Conservation (phyloP, 768 basidiomycete species). For the Rhodotorula toruloides region DNA sequence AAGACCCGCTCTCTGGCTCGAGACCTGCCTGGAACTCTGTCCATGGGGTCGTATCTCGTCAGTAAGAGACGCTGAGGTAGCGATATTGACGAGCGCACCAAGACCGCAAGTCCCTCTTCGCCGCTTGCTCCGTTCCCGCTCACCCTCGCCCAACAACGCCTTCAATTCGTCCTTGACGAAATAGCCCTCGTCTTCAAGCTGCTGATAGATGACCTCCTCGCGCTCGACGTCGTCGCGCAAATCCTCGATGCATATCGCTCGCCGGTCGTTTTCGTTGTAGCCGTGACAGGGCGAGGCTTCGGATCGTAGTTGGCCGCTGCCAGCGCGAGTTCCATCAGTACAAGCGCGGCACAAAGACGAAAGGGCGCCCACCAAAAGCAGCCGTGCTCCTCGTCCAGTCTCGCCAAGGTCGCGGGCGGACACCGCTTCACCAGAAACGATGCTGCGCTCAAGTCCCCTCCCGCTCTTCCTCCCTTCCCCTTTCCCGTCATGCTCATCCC, state of each 20-base stretch:
- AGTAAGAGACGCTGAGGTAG: not conserved
- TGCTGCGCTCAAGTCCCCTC: no score
- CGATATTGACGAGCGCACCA: not conserved
- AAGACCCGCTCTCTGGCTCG: not conserved
- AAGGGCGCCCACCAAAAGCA: conserved; percentile 20
- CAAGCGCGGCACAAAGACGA: no score
- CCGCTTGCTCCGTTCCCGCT: not conserved
- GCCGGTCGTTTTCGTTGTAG: conserved; percentile 26
- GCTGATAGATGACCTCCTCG: not conserved
- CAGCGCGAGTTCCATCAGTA: no score
- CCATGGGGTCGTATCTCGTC: accelerated
- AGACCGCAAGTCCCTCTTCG: conserved; percentile 22
- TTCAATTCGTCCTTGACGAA: not conserved
- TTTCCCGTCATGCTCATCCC: not conserved
- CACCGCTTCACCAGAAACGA: conserved; percentile 13
- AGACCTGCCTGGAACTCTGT: conserved; percentile 14
- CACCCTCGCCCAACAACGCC: not conserved
- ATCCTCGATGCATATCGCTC: conserved; percentile 26
- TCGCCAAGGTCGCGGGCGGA: conserved; percentile 2
- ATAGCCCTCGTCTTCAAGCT: not conserved
- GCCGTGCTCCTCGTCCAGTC: conserved; percentile 4
- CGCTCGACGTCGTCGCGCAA: conserved; percentile 5
- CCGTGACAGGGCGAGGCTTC: conserved; percentile 10
- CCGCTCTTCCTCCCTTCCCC: not conserved
- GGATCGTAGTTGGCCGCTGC: conserved; percentile 18